phyloP scores from a whole-genome alignment of 768 basidiomycete genomes.

The Termitomyces sp. region DNA sequence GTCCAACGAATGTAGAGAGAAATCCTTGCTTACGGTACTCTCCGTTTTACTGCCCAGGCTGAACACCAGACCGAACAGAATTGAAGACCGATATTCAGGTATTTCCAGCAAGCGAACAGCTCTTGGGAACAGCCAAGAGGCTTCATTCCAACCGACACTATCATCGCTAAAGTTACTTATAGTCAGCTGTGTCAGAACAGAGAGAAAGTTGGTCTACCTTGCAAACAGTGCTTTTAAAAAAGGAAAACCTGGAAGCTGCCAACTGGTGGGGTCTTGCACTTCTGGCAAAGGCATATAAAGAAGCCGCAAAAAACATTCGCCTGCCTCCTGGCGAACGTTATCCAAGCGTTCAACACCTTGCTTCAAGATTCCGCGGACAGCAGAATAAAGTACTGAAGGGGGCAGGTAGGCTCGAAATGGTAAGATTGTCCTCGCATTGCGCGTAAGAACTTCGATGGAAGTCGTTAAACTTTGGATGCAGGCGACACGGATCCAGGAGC shows the following conservation, averaged over 20 bases:
- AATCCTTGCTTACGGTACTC: constrained; percentile 60
- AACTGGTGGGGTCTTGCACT: constrained; percentile 32
- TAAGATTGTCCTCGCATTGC: constrained; percentile 32
- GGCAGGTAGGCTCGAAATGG: constrained; percentile 59
- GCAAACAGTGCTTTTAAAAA: constrained; percentile 51
- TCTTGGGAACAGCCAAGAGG: constrained; percentile 69
- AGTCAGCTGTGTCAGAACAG: neutral
- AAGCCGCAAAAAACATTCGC: constrained; percentile 51
- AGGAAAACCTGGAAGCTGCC: constrained; percentile 46
- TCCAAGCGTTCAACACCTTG: constrained; percentile 90
- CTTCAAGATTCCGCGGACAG: constrained; percentile 70
- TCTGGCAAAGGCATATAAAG: constrained; percentile 42
- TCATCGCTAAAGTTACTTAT: constrained; percentile 25
- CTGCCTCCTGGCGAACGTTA: constrained; percentile 81
- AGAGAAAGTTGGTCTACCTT: constrained; percentile 28
- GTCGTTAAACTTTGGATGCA: constrained; percentile 64
- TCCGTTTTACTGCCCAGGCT: constrained; percentile 83
- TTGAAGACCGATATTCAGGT: constrained; percentile 49
- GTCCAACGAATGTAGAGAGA: neutral
- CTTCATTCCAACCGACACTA: constrained; percentile 61
- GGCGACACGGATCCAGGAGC: constrained; percentile 88
- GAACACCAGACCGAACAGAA: constrained; percentile 70
- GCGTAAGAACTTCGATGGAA: constrained; percentile 47
- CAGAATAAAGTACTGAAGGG: constrained; percentile 46
- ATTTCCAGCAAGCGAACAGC: constrained; percentile 64